Base-by-base conservation (phyloP, 805 yeast genomes). In the Yamadazyma laniorum region DNA sequence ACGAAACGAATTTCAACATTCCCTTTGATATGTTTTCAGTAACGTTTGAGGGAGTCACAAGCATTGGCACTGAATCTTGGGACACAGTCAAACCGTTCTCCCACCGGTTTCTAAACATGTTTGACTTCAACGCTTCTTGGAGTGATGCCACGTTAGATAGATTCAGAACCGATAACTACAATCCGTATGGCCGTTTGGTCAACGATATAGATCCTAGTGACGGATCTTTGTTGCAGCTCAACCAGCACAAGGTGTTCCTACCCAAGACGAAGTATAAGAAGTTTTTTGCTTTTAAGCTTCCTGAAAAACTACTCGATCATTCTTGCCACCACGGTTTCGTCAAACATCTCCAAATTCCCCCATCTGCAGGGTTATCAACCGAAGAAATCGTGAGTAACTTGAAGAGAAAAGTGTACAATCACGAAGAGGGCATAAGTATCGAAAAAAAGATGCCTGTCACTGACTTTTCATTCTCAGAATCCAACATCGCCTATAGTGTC, bases 41-140 rank as follows among this genome's bases (percentile, higher is more conserved):
- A 14, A 56, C 60, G 16, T 54, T 67, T 14, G 72, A 67, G 44
- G 73, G 72, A 3, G 45, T 45, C 14, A 41, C 53, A n/a, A 53
- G 56, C 1, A 48, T 60, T 35, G 59, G 58, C 3, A 45, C 37
- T 32, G 50, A 50, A n/a, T 21, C 52, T 45, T 7, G 23, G 23
- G 21, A 23, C 6, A 19, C 34, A 11, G 25, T 13, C 34, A 38
- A 35, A 34, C 47, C 37, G n/a, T 15, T 25, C 3, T 44, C 53
- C 21, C 49, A 6, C 49, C 49, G 18, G 40, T 65, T 63, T 40
- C 47, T 67, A 32, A 61, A 57, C 32, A 65, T 67, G 73, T 65
- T 61, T 47, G 73, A 67, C 40, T 65, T 64, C 45, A 59, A 59
- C 32, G 73, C 71, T 1, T 61, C 66, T 13, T 67, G 70, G 70